phyloP scores from a whole-genome alignment of 495 filamentous ascomycete species.

The Lichenothelia convexa region DNA sequence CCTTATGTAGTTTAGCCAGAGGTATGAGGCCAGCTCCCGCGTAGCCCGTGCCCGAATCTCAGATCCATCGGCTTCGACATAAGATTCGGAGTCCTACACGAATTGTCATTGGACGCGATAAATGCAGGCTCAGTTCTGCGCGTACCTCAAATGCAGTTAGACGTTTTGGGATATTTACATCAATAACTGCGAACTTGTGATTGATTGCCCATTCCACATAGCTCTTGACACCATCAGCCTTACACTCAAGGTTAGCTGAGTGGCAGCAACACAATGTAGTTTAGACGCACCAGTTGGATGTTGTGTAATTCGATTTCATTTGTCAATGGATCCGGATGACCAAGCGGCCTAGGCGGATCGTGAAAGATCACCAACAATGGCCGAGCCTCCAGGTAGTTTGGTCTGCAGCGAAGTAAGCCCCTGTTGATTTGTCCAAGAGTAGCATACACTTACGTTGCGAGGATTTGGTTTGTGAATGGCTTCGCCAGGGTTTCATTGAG shows the following conservation, averaged over 20 bases:
- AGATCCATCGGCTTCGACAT: slow-evolving; percentile 17
- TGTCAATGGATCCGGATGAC: slow-evolving; percentile 45
- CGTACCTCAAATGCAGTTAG: slow-evolving; percentile 28
- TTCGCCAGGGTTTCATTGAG: slow-evolving; percentile 48
- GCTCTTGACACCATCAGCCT: slow-evolving; percentile 59
- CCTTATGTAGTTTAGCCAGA: slow-evolving; percentile 98
- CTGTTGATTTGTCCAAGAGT: not conserved
- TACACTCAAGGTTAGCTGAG: slow-evolving; percentile 18
- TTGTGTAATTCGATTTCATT: slow-evolving; percentile 66
- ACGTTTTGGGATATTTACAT: slow-evolving; percentile 72
- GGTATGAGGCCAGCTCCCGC: slow-evolving; percentile 59
- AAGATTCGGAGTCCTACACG: slow-evolving; percentile 11
- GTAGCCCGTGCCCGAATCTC: slow-evolving; percentile 33
- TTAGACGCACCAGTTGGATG: slow-evolving; percentile 54
- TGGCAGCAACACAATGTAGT: slow-evolving; percentile 23
- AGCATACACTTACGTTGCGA: slow-evolving; percentile 46
- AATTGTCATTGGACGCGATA: not conserved
- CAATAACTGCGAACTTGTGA: slow-evolving; percentile 62
- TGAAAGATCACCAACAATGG: slow-evolving; percentile 62
- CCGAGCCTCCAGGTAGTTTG: slow-evolving; percentile 31
- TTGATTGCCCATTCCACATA: slow-evolving; percentile 69
- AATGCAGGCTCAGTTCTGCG: not conserved
- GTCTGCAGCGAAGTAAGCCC: slow-evolving; percentile 17
- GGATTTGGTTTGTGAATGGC: slow-evolving; percentile 74
- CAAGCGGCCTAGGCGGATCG: slow-evolving; percentile 49